Conservation (phyloP, 768 basidiomycete genomes). For the Daedalea quercina region DNA sequence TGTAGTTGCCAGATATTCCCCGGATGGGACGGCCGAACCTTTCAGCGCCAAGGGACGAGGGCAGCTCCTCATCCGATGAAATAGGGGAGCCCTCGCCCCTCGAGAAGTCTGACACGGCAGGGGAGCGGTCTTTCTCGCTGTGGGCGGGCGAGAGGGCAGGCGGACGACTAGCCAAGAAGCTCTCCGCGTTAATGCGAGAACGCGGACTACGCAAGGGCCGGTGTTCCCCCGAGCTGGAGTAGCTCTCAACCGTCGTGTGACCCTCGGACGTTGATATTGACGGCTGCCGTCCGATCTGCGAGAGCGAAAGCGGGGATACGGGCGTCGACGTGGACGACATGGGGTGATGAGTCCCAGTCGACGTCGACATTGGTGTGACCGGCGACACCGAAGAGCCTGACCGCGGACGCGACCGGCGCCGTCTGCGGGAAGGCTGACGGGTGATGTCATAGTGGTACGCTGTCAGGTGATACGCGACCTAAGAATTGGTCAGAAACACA, state of each 20-base stretch:
- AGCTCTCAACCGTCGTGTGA: constrained; percentile 10
- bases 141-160: constrained; percentile 1
- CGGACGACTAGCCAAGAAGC: constrained; percentile 6
- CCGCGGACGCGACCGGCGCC: constrained; percentile 12
- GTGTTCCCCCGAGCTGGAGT: constrained; percentile 7
- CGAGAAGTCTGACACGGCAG: neutral
- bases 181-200: constrained; percentile 14
- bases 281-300: constrained; percentile 5
- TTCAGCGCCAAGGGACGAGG: constrained; percentile 1
- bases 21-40: constrained; percentile 9
- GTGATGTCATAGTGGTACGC: constrained; percentile 21
- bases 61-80: constrained; percentile 10
- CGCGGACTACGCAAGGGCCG: constrained; percentile 15
- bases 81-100: constrained; percentile 5
- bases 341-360: constrained; percentile 14
- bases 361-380: constrained; percentile 5
- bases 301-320: constrained; percentile 2
- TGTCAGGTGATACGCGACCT: constrained; percentile 20
- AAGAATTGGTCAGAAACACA: neutral
- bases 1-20: constrained; percentile 8
- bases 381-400: constrained; percentile 14
- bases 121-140: neutral
- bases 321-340: constrained; percentile 12
- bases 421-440: constrained; percentile 16
- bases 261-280: constrained; percentile 7